Conservation (phyloP, 805 yeast genomes). For the Metschnikowia shivogae region DNA sequence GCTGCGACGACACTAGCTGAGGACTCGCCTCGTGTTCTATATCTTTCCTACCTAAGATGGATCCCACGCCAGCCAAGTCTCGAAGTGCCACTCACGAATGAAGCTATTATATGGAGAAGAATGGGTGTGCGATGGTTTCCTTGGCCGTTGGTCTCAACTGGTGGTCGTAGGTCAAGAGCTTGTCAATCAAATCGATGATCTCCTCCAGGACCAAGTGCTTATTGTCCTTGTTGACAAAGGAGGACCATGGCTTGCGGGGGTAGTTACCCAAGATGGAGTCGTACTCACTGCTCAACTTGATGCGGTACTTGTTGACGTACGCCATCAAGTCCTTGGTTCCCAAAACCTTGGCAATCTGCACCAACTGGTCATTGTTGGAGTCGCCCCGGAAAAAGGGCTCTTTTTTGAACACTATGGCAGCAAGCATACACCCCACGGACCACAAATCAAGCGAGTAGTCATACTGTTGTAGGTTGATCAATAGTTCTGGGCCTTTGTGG, state of each 20-base stretch:
- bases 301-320: slow-evolving; percentile 67
- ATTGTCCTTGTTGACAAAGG: slow-evolving; percentile 69
- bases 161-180: slow-evolving; percentile 79
- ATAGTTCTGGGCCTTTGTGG: slow-evolving; percentile 88
- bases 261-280: slow-evolving; percentile 65
- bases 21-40: slow-evolving; percentile 5
- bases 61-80: not conserved
- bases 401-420: slow-evolving; percentile 82
- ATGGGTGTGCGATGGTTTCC: slow-evolving; percentile 76
- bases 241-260: slow-evolving; percentile 81
- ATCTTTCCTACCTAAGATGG: slow-evolving; percentile 4
- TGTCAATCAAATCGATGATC: slow-evolving; percentile 76
- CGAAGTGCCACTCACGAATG: not conserved
- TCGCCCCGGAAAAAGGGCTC: slow-evolving; percentile 93
- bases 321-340: slow-evolving; percentile 77
- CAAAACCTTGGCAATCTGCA: slow-evolving; percentile 80
- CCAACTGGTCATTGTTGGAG: slow-evolving; percentile 85
- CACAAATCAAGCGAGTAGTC: slow-evolving; percentile 90
- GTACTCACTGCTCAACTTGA: slow-evolving; percentile 70
- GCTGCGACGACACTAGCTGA: not conserved
- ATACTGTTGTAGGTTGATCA: slow-evolving; percentile 81
- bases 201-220: slow-evolving; percentile 61
- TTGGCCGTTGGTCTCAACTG: slow-evolving; percentile 82
- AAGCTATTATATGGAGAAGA: slow-evolving; percentile 22
- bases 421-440: slow-evolving; percentile 92